Base-by-base conservation (phyloP, 2,329 filamentous ascomycete genomes). In the Pseudocercospora musae region DNA sequence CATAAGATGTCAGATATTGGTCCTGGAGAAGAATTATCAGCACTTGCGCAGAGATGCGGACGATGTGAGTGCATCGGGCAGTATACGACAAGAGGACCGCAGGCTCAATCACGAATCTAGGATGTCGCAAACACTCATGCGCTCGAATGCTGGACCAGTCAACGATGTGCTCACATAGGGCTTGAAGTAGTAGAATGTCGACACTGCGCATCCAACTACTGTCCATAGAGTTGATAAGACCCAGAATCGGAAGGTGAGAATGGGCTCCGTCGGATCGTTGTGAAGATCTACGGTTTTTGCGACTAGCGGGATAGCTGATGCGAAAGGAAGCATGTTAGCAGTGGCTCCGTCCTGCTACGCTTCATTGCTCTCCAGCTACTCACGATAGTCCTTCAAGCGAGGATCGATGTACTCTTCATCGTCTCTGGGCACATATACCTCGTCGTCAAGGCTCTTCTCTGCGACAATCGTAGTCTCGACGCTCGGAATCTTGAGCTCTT, bases 161-260 rank as follows among this genome's bases (percentile, higher is more conserved):
- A 15, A 40, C 15, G 7, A 18, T 48, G 18, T 21, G 23, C 48
- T 52, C 25, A 52, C 48, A 29, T 62, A 65, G 9, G 64, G 64
- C 27, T 66, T 66, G 64, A 65, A 65, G 57, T 65, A 62, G 46
- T 65, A 66, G 20, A 66, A 59, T 23, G 59, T 60, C 23, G 58
- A 62, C 50, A 66, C 55, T 9, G 53, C 62, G 40, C 62, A 65
- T n/a, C 64, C 64, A 21, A 62, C 42, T 15, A 48, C 53, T 4
- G 64, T 63, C 64, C 62, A 66, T 20, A 66, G 60, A 15, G 64
- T 66, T 33, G 59, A 60, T 13, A 65, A 42, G 23, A 62, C 50
- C 64, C 64, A 66, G 56, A 66, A 66, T 13, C 64, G 64, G 11
- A 66, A 66, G 25, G 64, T 66, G 44, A 66, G 52, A 15, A 65